Evolutionary conservation across 306 rosid genomes (phyloP), one percentile per base, ranked within the genome.

Genomic region (Spatholobus suberectus): DNA sequence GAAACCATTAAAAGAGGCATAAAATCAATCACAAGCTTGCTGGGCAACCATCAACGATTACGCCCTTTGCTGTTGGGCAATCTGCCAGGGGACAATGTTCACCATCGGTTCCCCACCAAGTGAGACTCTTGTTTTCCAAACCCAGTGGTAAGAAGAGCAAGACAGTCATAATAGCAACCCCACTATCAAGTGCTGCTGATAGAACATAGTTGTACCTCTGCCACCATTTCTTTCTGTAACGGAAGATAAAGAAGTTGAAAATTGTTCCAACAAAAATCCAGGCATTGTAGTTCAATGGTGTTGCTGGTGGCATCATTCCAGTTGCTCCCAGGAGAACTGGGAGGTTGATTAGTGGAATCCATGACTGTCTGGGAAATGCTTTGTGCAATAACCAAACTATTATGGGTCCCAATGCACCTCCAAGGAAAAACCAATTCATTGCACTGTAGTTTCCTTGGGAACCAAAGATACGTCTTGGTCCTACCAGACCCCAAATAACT

Each of bases 391-490:
- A 55, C 95, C 95, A 94, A 69, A 94, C 92, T 52, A 94, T 46
- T 65, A 92, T 21, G 0, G 97, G 98, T 21, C 98, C 96, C 0
- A 90, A 4, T 46, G 94, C 92, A 59, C 98, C 98, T 54, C 90
- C 94, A 24, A 94, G 83, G 84, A 94, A 94, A 91, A 92, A 94
- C 97, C 95, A 94, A 75, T 94, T 94, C 94, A 94, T 81, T 62
- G 89, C 75, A 11, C 63, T 43, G 78, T 94, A 94, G 88, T 89
- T 88, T 88, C 97, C 98, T 17, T 62, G 65, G 8, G 86, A 43
- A 20, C 98, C 98, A 77, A 92, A 94, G 46, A 94, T 94, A 5
- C 85, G 59, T 73, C 8, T 84, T 5, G 98, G 98, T 70, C 98
- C 98, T 3, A 89, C 95, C 66, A 94, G 62, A 13, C 97, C 98